Percentiles rank a stretch among this genome's conserved stretches.
phyloP scores from a whole-genome alignment of 257 asterid species.

The Petunia axillaris region DNA sequence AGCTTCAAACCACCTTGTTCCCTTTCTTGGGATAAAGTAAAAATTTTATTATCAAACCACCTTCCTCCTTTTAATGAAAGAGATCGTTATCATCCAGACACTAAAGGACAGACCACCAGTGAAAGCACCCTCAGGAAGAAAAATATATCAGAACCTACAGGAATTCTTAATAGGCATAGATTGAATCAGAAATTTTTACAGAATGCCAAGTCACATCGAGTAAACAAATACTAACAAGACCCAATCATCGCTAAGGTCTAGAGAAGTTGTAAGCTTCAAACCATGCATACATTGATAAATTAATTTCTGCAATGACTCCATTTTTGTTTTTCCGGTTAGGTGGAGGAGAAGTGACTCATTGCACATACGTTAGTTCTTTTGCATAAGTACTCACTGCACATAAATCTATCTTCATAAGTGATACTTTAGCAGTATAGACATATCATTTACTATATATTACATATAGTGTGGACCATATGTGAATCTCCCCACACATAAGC shows the following conservation, averaged over 20 bases:
- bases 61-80: neutral
- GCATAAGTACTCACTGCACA: neutral
- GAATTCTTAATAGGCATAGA: neutral
- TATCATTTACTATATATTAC: neutral
- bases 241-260: neutral
- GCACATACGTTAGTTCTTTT: neutral
- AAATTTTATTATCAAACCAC: neutral
- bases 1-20: neutral
- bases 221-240: neutral
- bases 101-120: neutral
- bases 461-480: conserved; percentile 4
- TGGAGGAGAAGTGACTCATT: neutral
- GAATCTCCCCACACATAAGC: neutral
- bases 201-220: neutral
- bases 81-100: neutral
- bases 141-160: neutral
- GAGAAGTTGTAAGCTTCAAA: neutral
- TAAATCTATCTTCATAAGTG: neutral
- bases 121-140: neutral
- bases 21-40: neutral
- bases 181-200: neutral
- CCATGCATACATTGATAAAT: neutral
- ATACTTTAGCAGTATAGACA: neutral
- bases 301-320: neutral
- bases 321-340: neutral